A percentile compares a stretch with the other conserved stretches of the same genome.
Evolutionary conservation across 345 rosid genomes (phyloP).

Genomic region (Murraya koenigii): DNA sequence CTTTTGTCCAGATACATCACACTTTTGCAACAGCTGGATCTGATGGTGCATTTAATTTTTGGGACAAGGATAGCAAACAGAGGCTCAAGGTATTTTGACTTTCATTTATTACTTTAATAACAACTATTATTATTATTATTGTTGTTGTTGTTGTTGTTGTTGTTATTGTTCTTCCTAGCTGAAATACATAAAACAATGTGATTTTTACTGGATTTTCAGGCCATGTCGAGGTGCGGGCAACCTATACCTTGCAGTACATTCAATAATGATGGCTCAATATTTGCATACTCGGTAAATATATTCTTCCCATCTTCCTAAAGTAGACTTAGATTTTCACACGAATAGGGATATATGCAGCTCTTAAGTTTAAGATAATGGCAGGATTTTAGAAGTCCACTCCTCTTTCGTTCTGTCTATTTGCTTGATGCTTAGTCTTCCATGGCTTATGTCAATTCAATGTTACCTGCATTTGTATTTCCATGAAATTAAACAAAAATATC

Average conservation of each 20-base stretch:
- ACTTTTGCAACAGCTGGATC: constrained; percentile 99
- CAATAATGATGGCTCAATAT: constrained; percentile 92
- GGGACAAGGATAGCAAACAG: constrained; percentile 99
- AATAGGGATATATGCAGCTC: not conserved
- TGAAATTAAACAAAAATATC: not conserved
- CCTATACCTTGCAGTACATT: constrained; percentile 91
- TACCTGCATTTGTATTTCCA: not conserved
- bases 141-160: too few relatives aligned
- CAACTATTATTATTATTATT: too few relatives aligned
- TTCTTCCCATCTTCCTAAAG: not conserved
- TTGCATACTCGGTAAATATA: constrained; percentile 73
- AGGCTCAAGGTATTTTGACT: constrained; percentile 70
- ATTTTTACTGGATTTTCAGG: constrained; percentile 46
- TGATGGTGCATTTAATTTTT: constrained; percentile 94
- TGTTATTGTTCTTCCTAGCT: not conserved
- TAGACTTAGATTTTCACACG: not conserved
- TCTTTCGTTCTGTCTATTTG: not conserved
- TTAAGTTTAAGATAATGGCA: not conserved
- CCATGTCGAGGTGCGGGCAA: constrained; percentile 82
- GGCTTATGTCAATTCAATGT: not conserved
- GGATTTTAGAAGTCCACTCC: not conserved
- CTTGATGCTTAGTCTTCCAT: not conserved
- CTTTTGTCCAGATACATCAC: constrained; percentile 65
- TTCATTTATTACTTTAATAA: not conserved
- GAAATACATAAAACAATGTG: not conserved